phyloP scores from a whole-genome alignment of 2,329 filamentous ascomycete species.

The Sporothrix pseudoabietina region DNA sequence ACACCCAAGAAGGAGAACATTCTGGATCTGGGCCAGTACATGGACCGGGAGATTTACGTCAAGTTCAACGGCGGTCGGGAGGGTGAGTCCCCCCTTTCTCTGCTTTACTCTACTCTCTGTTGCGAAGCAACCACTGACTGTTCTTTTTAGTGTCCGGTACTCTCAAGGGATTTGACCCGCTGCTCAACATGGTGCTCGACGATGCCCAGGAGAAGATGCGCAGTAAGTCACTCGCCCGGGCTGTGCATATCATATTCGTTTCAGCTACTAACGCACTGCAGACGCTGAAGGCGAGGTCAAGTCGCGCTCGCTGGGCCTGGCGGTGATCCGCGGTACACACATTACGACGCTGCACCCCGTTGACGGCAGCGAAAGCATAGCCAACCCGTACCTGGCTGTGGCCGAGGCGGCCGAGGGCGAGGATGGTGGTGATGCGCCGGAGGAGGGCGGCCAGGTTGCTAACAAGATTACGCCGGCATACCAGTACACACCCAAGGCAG shows the following conservation, averaged over 20 bases:
- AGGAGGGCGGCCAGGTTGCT: background rate
- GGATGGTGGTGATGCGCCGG: background rate
- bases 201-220: conserved; percentile 88
- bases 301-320: conserved; percentile 76
- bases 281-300: conserved; percentile 92
- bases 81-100: conserved; percentile 55
- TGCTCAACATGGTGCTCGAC: conserved; percentile 97
- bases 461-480: conserved; percentile 33
- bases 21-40: conserved; percentile 90
- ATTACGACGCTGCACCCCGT: conserved; percentile 90
- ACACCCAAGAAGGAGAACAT: conserved; percentile 98
- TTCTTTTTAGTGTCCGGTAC: conserved; percentile 71
- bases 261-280: conserved; percentile 43
- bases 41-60: conserved; percentile 93
- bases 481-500: conserved; percentile 34
- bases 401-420: conserved; percentile 57
- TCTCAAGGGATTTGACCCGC: conserved; percentile 91
- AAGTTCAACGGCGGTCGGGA: conserved; percentile 96
- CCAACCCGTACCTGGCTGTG: conserved; percentile 83
- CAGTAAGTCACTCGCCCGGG: conserved; percentile 59
- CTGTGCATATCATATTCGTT: too few species aligned
- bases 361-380: conserved; percentile 93
- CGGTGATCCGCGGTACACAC: conserved; percentile 88
- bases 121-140: conserved; percentile 5
- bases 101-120: background rate